A percentile compares a stretch with the other conserved stretches of the same genome.
Conservation (phyloP, 345 rosid species). For the Brassica nigra region DNA sequence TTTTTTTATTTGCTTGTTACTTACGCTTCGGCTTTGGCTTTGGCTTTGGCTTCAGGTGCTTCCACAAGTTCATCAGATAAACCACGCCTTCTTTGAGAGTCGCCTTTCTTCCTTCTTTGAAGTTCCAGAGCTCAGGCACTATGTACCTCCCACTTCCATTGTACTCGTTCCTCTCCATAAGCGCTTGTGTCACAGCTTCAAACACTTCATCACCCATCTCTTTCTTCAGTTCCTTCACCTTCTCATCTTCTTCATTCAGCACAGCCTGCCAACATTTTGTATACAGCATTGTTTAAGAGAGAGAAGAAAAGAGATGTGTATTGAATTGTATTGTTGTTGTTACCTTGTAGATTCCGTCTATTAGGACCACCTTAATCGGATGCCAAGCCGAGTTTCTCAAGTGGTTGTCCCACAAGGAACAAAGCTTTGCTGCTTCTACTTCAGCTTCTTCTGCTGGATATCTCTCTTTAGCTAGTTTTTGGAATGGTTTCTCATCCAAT, state of each 20-base stretch:
- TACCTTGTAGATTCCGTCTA: slow-evolving; percentile 28
- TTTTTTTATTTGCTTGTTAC: neutral
- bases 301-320: neutral
- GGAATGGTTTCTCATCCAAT: slow-evolving; percentile 33
- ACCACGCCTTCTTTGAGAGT: slow-evolving; percentile 51
- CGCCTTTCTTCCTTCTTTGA: slow-evolving; percentile 49
- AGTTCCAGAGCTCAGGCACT: slow-evolving; percentile 64
- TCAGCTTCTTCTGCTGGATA: slow-evolving; percentile 30
- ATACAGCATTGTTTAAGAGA: neutral
- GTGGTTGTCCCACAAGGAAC: slow-evolving; percentile 38
- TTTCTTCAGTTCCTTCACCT: slow-evolving; percentile 44
- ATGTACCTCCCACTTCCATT: slow-evolving; percentile 61
- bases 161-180: slow-evolving; percentile 54
- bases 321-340: neutral
- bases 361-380: slow-evolving; percentile 26
- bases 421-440: slow-evolving; percentile 9
- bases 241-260: slow-evolving; percentile 55
- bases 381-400: slow-evolving; percentile 42
- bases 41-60: neutral
- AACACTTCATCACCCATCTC: slow-evolving; percentile 55
- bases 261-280: slow-evolving; percentile 42
- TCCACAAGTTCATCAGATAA: slow-evolving; percentile 29
- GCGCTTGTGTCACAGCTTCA: slow-evolving; percentile 50
- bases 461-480: slow-evolving; percentile 29
- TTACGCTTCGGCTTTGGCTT: slow-evolving; percentile 5